These are phyloP conservation scores for Schizosaccharomyces octosporus DNA, from an alignment of 805 yeast species.

Conservation along the genomic window DNA sequence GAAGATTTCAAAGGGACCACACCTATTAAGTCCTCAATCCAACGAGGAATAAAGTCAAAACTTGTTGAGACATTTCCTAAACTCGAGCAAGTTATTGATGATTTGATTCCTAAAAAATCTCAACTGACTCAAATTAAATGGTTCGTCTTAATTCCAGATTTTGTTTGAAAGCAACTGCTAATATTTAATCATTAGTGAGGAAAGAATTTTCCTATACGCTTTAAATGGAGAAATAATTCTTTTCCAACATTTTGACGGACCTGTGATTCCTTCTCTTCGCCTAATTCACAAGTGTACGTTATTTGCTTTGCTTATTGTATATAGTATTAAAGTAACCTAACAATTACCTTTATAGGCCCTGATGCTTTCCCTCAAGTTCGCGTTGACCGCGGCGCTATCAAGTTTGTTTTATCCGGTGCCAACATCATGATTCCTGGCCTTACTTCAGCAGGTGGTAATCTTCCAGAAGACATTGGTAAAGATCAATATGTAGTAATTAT, in stretches of 20 bases:
- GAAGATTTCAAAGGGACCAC: conserved; percentile 80
- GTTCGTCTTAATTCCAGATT: conserved; percentile 4
- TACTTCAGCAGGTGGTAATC: conserved; percentile 10
- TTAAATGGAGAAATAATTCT: conserved; percentile 50
- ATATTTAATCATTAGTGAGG: conserved; percentile 23
- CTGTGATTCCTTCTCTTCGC: conserved; percentile 48
- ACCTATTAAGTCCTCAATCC: conserved; percentile 82
- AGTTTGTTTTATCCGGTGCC: conserved; percentile 66
- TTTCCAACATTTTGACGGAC: conserved; percentile 60
- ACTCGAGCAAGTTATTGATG: conserved; percentile 57
- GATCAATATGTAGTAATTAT: conserved; percentile 57
- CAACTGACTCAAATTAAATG: conserved; percentile 62
- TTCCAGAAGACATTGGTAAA: conserved; percentile 27
- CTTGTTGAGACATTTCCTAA: conserved; percentile 48
- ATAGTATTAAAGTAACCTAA: neutral
- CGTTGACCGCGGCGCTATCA: conserved; percentile 91
- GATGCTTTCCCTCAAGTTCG: conserved; percentile 60
- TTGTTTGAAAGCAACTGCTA: neutral
- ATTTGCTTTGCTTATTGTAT: neutral
- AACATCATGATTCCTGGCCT: conserved; percentile 10
- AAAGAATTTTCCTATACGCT: conserved; percentile 49
- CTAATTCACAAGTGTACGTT: conserved; percentile 38
- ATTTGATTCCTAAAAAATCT: conserved; percentile 66
- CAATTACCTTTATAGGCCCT: conserved; percentile 21
- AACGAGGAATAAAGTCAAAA: conserved; percentile 58